These are phyloP conservation scores for Psidium friedrichsthalianum DNA, from an alignment of 345 rosid species.

Conservation along the genomic window DNA sequence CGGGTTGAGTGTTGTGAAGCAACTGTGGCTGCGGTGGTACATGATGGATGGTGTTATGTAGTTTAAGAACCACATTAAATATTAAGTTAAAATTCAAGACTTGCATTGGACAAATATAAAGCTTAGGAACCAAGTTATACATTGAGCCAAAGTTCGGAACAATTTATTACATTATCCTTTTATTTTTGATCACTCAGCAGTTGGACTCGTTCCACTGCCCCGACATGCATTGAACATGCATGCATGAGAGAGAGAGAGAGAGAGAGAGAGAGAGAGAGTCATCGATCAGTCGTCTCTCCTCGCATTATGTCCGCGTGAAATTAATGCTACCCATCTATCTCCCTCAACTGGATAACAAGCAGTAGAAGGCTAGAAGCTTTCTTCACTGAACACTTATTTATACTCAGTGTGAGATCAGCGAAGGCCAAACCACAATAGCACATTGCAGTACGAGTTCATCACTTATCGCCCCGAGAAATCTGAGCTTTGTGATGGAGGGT, in stretches of 20 bases:
- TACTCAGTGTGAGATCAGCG: not conserved
- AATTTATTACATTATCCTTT: too few species aligned
- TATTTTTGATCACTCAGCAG: not conserved
- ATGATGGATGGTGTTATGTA: too few species aligned
- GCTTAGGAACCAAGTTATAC: too few species aligned
- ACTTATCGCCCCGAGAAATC: not conserved
- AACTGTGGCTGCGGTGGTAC: too few species aligned
- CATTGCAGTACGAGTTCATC: not conserved
- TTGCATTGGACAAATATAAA: too few species aligned
- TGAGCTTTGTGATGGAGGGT: not conserved
- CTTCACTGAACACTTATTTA: not conserved
- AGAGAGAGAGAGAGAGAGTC: not conserved
- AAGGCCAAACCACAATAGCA: not conserved
- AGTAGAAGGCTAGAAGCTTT: not conserved
- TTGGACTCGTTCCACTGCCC: not conserved
- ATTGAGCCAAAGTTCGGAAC: too few species aligned
- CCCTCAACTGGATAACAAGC: slow-evolving; percentile 10
- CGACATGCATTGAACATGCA: not conserved
- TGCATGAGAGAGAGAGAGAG: not conserved
- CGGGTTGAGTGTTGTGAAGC: too few species aligned
- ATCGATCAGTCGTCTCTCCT: not conserved
- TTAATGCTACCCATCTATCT: slow-evolving; percentile 20
- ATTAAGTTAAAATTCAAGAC: too few species aligned
- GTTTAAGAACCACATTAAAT: too few species aligned
- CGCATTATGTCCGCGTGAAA: slow-evolving; percentile 20